Conservation (phyloP, 2,329 filamentous ascomycete species). For the Juglanconis juglandina region DNA sequence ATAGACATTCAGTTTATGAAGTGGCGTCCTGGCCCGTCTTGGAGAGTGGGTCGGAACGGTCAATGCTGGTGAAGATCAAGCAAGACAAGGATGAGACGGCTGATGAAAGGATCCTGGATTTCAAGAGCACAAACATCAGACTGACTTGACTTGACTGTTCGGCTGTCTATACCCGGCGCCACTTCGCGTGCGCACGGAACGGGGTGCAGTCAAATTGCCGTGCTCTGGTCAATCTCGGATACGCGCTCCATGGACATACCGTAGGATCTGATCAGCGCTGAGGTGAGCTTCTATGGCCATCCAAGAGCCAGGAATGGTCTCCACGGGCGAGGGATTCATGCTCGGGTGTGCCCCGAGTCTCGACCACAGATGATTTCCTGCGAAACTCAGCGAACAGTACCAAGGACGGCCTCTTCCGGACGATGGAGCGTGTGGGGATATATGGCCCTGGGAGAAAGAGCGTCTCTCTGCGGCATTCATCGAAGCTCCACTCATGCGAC, state of each 20-base stretch:
- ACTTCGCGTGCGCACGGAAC: background rate
- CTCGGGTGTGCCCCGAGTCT: too few relatives aligned
- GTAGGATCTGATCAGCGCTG: too few relatives aligned
- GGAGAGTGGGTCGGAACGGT: background rate
- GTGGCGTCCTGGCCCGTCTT: background rate
- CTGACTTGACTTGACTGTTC: background rate
- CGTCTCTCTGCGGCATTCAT: background rate
- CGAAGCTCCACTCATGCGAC: constrained; percentile 5
- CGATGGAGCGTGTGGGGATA: too few relatives aligned
- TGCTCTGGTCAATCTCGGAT: background rate
- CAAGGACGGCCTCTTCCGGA: too few relatives aligned
- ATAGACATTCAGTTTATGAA: background rate
- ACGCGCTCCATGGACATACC: too few relatives aligned
- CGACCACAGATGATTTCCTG: too few relatives aligned
- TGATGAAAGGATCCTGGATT: background rate
- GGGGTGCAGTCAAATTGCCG: background rate
- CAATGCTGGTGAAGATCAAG: background rate
- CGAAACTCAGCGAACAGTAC: too few relatives aligned
- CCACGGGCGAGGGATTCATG: too few relatives aligned
- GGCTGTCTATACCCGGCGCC: background rate
- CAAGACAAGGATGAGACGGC: background rate
- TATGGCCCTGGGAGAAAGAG: too few relatives aligned
- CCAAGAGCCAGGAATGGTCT: too few relatives aligned
- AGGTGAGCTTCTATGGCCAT: too few relatives aligned
- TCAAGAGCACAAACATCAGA: background rate